These are phyloP conservation scores for Zasmidium citrigriseum DNA, from an alignment of 2,329 filamentous ascomycete species.

Conservation along the genomic window DNA sequence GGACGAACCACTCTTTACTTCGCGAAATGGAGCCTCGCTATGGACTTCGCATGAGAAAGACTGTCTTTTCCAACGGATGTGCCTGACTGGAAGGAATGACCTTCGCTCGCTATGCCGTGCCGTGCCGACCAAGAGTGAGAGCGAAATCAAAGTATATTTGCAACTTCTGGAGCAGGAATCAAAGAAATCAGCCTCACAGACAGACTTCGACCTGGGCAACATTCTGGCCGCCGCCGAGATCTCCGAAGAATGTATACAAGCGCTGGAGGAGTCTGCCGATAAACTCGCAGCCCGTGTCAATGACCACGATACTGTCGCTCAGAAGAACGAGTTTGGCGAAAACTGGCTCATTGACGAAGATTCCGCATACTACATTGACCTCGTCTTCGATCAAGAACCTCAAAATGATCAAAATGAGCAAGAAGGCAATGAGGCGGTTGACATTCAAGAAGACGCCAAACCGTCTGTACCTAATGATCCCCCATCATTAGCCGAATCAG, in stretches of 20 bases:
- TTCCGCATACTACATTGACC: constrained; percentile 37
- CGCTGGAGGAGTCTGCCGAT: constrained; percentile 70
- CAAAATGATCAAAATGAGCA: constrained; percentile 30
- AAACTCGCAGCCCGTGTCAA: constrained; percentile 66
- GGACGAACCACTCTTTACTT: constrained; percentile 30
- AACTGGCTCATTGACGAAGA: constrained; percentile 64
- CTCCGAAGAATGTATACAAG: constrained; percentile 62
- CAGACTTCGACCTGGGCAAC: constrained; percentile 52
- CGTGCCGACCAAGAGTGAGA: constrained; percentile 69
- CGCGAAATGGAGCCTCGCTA: constrained; percentile 66
- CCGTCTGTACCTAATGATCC: background rate
- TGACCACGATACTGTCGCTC: constrained; percentile 59
- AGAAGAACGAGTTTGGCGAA: constrained; percentile 61
- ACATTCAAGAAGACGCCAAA: background rate
- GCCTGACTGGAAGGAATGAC: constrained; percentile 64
- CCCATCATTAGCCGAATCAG: background rate
- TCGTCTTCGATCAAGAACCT: constrained; percentile 7
- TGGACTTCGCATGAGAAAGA: constrained; percentile 76
- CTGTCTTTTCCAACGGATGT: constrained; percentile 66
- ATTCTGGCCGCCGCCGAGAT: constrained; percentile 74
- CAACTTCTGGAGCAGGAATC: constrained; percentile 56
- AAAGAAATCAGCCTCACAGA: constrained; percentile 39
- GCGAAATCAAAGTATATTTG: constrained; percentile 74
- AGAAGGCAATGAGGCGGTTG: background rate
- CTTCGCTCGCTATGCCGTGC: constrained; percentile 61